Evolutionary conservation across 129 eudicot genomes (phyloP).

Genomic region (Flaveria linearis): DNA sequence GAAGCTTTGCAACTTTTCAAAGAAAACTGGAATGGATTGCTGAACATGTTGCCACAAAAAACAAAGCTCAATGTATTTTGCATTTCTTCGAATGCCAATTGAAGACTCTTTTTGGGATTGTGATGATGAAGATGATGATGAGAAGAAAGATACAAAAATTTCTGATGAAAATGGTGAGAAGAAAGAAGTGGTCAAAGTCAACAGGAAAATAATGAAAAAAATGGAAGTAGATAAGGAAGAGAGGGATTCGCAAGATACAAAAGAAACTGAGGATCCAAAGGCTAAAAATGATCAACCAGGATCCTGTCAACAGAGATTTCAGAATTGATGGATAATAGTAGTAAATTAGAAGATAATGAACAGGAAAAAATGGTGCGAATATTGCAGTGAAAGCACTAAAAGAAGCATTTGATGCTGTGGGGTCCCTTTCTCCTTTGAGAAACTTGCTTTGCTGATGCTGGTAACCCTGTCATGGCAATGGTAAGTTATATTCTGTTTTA

Average conservation of each 20-base stretch:
- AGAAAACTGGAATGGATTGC: slow-evolving; percentile 99
- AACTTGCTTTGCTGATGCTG: slow-evolving; percentile 83
- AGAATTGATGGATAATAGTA: slow-evolving; percentile 35
- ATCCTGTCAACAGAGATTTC: slow-evolving; percentile 50
- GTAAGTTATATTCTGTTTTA: slow-evolving; percentile 46
- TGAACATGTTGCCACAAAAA: slow-evolving; percentile 99
- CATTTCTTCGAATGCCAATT: slow-evolving; percentile 98
- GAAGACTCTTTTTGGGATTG: slow-evolving; percentile 73
- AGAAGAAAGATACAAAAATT: slow-evolving; percentile 26
- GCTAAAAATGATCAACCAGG: slow-evolving; percentile 38
- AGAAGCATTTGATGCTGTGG: slow-evolving; percentile 94
- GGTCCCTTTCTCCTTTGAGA: slow-evolving; percentile 53
- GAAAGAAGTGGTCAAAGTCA: slow-evolving; percentile 30
- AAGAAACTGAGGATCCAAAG: slow-evolving; percentile 46
- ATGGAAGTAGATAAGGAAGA: slow-evolving; percentile 38
- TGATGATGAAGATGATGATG: slow-evolving; percentile 44
- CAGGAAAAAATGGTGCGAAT: slow-evolving; percentile 47
- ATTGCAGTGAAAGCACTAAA: slow-evolving; percentile 75
- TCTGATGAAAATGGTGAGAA: slow-evolving; percentile 14
- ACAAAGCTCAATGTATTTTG: slow-evolving; percentile 91
- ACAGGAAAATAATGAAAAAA: slow-evolving; percentile 21
- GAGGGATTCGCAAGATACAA: slow-evolving; percentile 38
- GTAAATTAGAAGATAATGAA: slow-evolving; percentile 32
- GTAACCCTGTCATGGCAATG: slow-evolving; percentile 97
- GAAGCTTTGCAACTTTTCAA: slow-evolving; percentile 89